Evolutionary conservation across 2,329 filamentous ascomycete genomes (phyloP).

Genomic region (Fusarium foetens): DNA sequence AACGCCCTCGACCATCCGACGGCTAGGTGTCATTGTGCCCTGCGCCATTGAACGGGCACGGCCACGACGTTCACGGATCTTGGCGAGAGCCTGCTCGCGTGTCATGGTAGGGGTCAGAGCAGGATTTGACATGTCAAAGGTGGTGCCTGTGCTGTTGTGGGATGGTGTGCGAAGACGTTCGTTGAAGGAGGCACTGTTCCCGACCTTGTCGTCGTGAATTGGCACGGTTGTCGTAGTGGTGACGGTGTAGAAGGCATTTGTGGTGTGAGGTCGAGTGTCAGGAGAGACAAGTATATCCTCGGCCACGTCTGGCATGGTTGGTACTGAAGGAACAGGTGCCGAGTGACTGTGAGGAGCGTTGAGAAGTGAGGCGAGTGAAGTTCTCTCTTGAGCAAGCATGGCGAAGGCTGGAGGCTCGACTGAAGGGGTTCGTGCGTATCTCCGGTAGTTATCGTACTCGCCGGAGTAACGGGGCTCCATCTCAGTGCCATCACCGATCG

Average conservation of each 20-base stretch:
- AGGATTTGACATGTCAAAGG: constrained; percentile 66
- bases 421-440: constrained; percentile 69
- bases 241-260: constrained; percentile 58
- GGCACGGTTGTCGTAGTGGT: constrained; percentile 65
- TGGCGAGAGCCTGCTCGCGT: constrained; percentile 78
- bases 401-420: constrained; percentile 71
- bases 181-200: constrained; percentile 54
- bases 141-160: constrained; percentile 48
- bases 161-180: constrained; percentile 59
- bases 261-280: constrained; percentile 57
- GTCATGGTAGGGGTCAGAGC: constrained; percentile 73
- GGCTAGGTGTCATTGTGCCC: constrained; percentile 66
- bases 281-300: constrained; percentile 33
- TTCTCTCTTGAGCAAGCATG: constrained; percentile 62
- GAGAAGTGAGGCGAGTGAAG: constrained; percentile 70
- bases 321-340: constrained; percentile 52
- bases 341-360: constrained; percentile 60
- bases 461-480: constrained; percentile 48
- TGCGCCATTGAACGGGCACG: constrained; percentile 75
- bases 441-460: constrained; percentile 50
- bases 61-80: constrained; percentile 77
- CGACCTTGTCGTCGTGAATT: constrained; percentile 57
- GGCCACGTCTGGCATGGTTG: constrained; percentile 47
- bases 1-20: constrained; percentile 64
- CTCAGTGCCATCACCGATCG: constrained; percentile 17